phyloP scores from a whole-genome alignment of 768 basidiomycete genomes.

The Lactarius psammicola region DNA sequence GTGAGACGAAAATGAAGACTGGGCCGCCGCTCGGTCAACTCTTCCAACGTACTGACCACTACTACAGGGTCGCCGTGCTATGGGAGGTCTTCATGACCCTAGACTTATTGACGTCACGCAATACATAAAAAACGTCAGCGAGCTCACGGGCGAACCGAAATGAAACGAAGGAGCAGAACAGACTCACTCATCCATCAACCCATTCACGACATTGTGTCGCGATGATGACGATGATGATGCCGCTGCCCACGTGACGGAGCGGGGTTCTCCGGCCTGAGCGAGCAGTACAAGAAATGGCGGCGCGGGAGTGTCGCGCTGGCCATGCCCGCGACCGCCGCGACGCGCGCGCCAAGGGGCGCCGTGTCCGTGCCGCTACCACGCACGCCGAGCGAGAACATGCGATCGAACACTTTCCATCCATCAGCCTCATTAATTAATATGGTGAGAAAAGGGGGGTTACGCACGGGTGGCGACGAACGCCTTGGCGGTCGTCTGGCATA shows the following conservation, averaged over 20 bases:
- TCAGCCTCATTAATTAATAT: background rate
- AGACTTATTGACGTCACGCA: background rate
- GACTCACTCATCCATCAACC: background rate
- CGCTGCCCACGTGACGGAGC: constrained; percentile 33
- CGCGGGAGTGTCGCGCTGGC: constrained; percentile 59
- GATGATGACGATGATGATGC: constrained; percentile 8
- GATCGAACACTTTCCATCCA: constrained; percentile 66
- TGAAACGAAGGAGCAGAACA: background rate
- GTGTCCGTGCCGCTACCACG: constrained; percentile 72
- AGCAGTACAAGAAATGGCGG: constrained; percentile 82
- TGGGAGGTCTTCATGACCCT: constrained; percentile 28
- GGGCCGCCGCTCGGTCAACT: background rate
- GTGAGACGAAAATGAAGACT: background rate
- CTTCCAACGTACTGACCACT: background rate
- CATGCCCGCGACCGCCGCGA: constrained; percentile 62
- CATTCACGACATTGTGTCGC: constrained; percentile 8
- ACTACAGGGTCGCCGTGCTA: constrained; percentile 28
- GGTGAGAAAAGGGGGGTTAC: constrained; percentile 32
- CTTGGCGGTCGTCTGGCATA: constrained; percentile 87
- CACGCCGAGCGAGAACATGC: constrained; percentile 85
- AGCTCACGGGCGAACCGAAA: background rate
- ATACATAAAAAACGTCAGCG: background rate
- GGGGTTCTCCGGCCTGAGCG: constrained; percentile 59
- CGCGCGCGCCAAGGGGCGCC: constrained; percentile 58
- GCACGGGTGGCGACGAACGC: constrained; percentile 82